Evolutionary conservation across 495 filamentous ascomycete species (phyloP), one percentile per base, ranked within the genome.

Genomic region (Parmelia sp.): DNA sequence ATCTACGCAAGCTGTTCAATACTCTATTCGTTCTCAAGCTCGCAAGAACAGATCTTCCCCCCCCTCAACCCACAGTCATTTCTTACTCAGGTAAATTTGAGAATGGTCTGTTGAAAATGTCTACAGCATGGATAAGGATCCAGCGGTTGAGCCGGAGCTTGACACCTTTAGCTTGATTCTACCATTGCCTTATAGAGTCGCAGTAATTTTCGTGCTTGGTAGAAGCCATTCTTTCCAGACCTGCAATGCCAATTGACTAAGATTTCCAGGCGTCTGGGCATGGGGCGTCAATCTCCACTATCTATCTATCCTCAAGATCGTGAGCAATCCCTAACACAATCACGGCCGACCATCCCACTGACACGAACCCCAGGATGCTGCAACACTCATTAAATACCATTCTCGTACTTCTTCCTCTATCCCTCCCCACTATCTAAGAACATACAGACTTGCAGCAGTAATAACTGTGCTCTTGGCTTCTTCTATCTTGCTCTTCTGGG

Each of bases 231-330:
- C 37, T 40, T 60, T 53, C n/a, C n/a, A 47, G 2, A 23, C 36
- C 12, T 49, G 39, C 12, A 23, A 47, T 35, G 35, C 40, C 44
- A 70, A 65, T 65, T 68, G 60, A 58, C 66, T 68, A 57, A 74
- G 57, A 37, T 45, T 36, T 61, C 55, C 67, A 94, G 90, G 89
- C 66, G 85, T 95, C 68, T 96, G 92, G 92, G 90, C 88, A 69
- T 96, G 91, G 91, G 91, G 86, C 59, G 69, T 87, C 63, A 96
- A 94, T 76, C 83, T 96, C 27, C 90, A 96, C 59, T 92, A 88
- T 74, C 83, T 96, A 44, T 78, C 83, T 68, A 74, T 84, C 61
- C 75, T 83, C 66, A 86, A 86, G 71, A 92, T 96, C 77, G 87
- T 88, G 73, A 64, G 82, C 65, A 45, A 66, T 36, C 63, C 58